phyloP scores from a whole-genome alignment of 1,139 yeast genomes.

The Waltiozyma sp. region DNA sequence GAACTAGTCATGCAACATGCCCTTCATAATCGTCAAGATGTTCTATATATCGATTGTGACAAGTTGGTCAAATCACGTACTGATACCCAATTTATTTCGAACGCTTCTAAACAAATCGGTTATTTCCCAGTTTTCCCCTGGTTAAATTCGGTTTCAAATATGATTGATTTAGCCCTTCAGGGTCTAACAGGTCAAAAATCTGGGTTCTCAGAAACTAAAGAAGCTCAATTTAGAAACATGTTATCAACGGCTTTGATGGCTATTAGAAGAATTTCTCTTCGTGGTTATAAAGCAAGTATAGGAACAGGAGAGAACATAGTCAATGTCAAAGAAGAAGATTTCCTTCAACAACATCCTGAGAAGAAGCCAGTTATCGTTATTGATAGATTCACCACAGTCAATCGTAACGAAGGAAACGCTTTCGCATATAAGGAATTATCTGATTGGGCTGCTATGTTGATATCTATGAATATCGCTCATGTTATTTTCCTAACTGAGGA shows the following conservation, averaged over 20 bases:
- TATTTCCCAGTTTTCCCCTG: slow-evolving; percentile 92
- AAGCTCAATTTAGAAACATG: slow-evolving; percentile 75
- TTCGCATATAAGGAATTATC: slow-evolving; percentile 70
- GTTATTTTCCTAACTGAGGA: slow-evolving; percentile 83
- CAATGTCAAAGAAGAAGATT: slow-evolving; percentile 62
- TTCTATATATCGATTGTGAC: slow-evolving; percentile 73
- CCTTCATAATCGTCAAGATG: slow-evolving; percentile 42
- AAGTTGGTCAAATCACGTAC: slow-evolving; percentile 59
- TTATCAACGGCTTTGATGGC: slow-evolving; percentile 65
- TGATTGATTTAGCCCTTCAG: slow-evolving; percentile 77
- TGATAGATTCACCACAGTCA: slow-evolving; percentile 51
- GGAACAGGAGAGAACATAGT: slow-evolving; percentile 21
- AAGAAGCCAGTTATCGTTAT: slow-evolving; percentile 80
- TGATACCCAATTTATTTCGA: slow-evolving; percentile 56
- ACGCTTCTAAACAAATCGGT: slow-evolving; percentile 69
- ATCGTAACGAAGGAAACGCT: slow-evolving; percentile 49
- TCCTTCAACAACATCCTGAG: slow-evolving; percentile 76
- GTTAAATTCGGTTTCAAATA: slow-evolving; percentile 70
- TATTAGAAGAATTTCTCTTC: slow-evolving; percentile 57
- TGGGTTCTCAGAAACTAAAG: slow-evolving; percentile 79
- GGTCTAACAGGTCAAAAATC: slow-evolving; percentile 92
- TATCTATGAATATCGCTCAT: slow-evolving; percentile 76
- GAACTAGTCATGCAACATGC: slow-evolving; percentile 69
- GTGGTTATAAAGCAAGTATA: slow-evolving; percentile 23
- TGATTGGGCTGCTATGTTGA: slow-evolving; percentile 78